Conservation (phyloP, 2,329 filamentous ascomycete genomes). For the Trichophyton simii region DNA sequence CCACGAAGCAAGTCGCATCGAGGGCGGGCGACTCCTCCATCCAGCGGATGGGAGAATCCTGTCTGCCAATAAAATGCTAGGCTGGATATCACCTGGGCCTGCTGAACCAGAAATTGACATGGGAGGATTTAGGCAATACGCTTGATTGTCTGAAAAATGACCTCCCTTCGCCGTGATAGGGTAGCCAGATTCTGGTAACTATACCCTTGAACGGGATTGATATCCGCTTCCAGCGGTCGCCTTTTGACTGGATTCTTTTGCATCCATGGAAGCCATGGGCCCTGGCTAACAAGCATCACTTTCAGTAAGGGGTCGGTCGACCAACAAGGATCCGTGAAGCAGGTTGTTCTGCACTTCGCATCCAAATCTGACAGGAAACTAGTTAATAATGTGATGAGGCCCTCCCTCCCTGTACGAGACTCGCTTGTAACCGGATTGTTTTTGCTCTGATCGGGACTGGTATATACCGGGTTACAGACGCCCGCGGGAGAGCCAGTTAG, state of each 20-base stretch:
- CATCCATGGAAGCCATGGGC: not conserved
- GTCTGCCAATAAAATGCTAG: not conserved
- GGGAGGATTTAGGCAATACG: not conserved
- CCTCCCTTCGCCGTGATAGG: not conserved
- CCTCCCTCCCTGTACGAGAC: not conserved
- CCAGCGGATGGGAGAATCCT: not conserved
- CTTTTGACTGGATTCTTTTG: not conserved
- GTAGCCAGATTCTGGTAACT: not conserved
- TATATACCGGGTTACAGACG: not conserved
- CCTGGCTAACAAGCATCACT: not conserved
- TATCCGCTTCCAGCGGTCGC: not conserved
- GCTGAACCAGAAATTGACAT: not conserved
- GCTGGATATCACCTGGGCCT: not conserved
- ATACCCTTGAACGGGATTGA: not conserved
- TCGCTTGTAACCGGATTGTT: not conserved
- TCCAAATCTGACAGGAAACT: too few species aligned
- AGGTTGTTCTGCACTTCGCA: not conserved
- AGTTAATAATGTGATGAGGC: not conserved
- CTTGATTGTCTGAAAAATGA: not conserved
- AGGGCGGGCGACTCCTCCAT: not conserved
- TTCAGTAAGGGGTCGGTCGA: not conserved
- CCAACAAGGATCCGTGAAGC: not conserved
- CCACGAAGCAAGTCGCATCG: not conserved
- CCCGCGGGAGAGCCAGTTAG: not conserved
- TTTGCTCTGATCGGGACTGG: not conserved